phyloP scores from a whole-genome alignment of 2,329 filamentous ascomycete genomes.

The Phialophora chinensis region DNA sequence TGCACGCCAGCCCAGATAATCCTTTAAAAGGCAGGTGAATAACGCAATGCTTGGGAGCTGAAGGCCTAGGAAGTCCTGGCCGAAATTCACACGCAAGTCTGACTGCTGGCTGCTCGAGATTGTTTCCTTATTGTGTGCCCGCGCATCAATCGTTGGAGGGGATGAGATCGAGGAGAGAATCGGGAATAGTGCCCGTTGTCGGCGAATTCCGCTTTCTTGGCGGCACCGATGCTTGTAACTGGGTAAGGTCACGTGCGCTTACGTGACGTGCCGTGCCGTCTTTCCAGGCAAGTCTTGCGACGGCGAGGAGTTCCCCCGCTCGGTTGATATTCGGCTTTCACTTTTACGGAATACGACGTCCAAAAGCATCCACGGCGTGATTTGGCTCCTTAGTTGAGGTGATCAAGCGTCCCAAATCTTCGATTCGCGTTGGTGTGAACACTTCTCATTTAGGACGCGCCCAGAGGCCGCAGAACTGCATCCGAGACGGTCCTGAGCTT shows the following conservation, averaged over 20 bases:
- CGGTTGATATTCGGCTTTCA: not conserved
- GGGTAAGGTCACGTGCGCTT: not conserved
- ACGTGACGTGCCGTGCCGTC: not conserved
- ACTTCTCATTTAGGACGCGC: too few species aligned
- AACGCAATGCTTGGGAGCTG: not conserved
- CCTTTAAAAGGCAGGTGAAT: not conserved
- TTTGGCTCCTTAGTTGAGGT: not conserved
- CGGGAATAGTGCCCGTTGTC: not conserved
- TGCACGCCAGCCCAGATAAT: not conserved
- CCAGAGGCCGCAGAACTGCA: not conserved
- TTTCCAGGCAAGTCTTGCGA: not conserved
- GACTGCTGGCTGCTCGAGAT: not conserved
- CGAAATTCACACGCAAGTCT: not conserved
- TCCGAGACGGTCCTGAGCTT: not conserved
- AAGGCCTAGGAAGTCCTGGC: not conserved
- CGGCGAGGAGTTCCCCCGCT: not conserved
- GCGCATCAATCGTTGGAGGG: not conserved
- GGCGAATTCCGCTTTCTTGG: constrained; percentile 1
- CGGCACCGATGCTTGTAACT: not conserved
- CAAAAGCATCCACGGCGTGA: not conserved
- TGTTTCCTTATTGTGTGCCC: not conserved
- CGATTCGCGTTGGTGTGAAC: too few species aligned
- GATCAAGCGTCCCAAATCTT: not conserved
- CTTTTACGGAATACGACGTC: not conserved
- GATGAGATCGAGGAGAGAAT: not conserved